These are phyloP conservation scores for Yarrowia keelungensis DNA, from an alignment of 805 yeast genomes.

Conservation along the genomic window DNA sequence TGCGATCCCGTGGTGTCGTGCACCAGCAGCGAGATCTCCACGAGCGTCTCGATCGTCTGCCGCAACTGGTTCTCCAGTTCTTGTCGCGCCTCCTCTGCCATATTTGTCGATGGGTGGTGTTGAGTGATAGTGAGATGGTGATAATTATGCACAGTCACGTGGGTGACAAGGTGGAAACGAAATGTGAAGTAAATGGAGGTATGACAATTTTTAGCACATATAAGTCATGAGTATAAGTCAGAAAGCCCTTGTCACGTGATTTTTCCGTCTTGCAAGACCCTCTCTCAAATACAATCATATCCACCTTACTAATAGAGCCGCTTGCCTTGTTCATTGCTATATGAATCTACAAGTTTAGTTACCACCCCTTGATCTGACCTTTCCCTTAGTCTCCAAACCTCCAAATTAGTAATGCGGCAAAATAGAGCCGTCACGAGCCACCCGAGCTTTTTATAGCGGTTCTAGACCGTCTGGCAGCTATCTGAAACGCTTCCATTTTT, in stretches of 20 bases:
- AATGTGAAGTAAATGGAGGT: too few species aligned
- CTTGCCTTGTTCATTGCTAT: too few species aligned
- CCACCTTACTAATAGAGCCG: too few species aligned
- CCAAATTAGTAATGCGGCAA: background rate
- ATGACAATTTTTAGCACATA: too few species aligned
- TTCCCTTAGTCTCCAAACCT: too few species aligned
- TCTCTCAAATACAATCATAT: too few species aligned
- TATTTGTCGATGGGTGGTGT: background rate
- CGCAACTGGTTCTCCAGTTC: slow-evolving; percentile 53
- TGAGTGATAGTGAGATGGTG: background rate
- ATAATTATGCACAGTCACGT: slow-evolving; percentile 18
- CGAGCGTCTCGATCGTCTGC: slow-evolving; percentile 74
- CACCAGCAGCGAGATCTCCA: slow-evolving; percentile 88
- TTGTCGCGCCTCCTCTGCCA: slow-evolving; percentile 37
- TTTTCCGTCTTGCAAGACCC: too few species aligned
- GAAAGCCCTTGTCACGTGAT: too few species aligned
- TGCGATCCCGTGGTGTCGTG: slow-evolving; percentile 93
- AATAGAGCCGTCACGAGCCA: background rate
- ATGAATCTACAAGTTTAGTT: too few species aligned
- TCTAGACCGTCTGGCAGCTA: background rate
- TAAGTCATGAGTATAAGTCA: too few species aligned
- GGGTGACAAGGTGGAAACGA: too few species aligned
- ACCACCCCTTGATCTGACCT: too few species aligned
- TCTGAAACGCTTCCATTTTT: background rate
- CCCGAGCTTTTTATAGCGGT: background rate